These are phyloP conservation scores for Rutstroemia sydowiana DNA, from an alignment of 2,329 filamentous ascomycete species.

Conservation along the genomic window DNA sequence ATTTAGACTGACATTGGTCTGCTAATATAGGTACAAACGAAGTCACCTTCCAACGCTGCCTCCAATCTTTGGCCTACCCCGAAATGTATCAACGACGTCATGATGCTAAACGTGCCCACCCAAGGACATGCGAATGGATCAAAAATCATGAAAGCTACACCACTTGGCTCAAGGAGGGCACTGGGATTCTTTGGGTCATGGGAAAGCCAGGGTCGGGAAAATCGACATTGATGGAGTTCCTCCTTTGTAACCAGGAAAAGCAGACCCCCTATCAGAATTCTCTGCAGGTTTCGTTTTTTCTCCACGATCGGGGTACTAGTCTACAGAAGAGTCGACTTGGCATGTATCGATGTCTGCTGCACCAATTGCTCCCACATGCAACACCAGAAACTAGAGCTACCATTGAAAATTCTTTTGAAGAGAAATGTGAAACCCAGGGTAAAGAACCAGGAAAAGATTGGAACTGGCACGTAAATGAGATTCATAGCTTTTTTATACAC, in stretches of 20 bases:
- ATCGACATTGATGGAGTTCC: conserved; percentile 32
- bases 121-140: conserved; percentile 32
- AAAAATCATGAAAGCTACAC: conserved; percentile 20
- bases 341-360: conserved; percentile 32
- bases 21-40: too few relatives aligned
- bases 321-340: conserved; percentile 31
- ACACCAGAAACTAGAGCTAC: neutral
- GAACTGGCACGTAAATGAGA: conserved; percentile 9
- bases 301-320: conserved; percentile 29
- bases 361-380: conserved; percentile 18
- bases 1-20: too few relatives aligned
- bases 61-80: conserved; percentile 25
- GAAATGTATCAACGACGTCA: conserved; percentile 25
- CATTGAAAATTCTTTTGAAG: neutral
- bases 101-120: conserved; percentile 20
- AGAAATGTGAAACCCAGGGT: neutral
- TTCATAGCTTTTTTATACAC: neutral
- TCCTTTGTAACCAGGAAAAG: conserved; percentile 8
- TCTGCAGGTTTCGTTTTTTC: conserved; percentile 32
- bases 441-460: neutral
- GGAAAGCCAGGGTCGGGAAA: conserved; percentile 37
- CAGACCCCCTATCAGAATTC: neutral
- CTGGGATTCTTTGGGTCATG: conserved; percentile 33
- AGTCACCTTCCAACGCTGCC: too few relatives aligned
- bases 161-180: conserved; percentile 17